Evolutionary conservation across 2,329 filamentous ascomycete genomes (phyloP), one percentile per base, ranked within the genome.

Genomic region (Exophiala calicioides): DNA sequence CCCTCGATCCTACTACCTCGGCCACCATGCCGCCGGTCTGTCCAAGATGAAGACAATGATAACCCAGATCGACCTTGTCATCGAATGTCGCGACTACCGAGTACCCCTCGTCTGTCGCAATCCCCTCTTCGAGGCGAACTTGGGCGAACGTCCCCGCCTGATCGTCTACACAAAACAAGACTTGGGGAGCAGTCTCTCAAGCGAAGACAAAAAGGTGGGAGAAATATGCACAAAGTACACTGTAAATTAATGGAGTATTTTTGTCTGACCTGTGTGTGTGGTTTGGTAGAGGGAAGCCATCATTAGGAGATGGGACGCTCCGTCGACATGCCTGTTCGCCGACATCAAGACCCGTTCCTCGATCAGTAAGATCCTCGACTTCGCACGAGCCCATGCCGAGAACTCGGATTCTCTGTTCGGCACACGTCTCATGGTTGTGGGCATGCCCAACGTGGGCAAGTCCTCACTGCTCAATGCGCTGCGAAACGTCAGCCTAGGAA

Each of bases 371-470:
- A 62, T 81, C n/a, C 65, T 80, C 20, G 66, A 73, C 1, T 71
- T 73, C 45, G 70, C 82, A 44, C 76, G 76, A 48, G 61, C 68
- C 3, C 72, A 78, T 52, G 77, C 78, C 18, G 55, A 61, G n/a
- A 63, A 68, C 19, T 65, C 67, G 21, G 74, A 82, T 58, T 56
- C 44, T 18, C 70, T 97, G n/a, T 84, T 87, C 5, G 90, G 90
- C n/a, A 79, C 89, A 58, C 81, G 90, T 37, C 80, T 90, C 46
- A 79, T 98, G 66, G 81, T 97, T 1, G 90, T 97, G 10, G 93
- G 93, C 44, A 96, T 98, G 90, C 93, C 93, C 26, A 98, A 98
- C 64, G 88, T 95, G 0, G 93, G 93, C 26, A 98, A 98, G 70
- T 95, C 88, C 35, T 90, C 90, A 1, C 75, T 98, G n/a, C 80